Evolutionary conservation across 2,329 filamentous ascomycete species (phyloP).

Genomic region (Parastagonospora nodorum): DNA sequence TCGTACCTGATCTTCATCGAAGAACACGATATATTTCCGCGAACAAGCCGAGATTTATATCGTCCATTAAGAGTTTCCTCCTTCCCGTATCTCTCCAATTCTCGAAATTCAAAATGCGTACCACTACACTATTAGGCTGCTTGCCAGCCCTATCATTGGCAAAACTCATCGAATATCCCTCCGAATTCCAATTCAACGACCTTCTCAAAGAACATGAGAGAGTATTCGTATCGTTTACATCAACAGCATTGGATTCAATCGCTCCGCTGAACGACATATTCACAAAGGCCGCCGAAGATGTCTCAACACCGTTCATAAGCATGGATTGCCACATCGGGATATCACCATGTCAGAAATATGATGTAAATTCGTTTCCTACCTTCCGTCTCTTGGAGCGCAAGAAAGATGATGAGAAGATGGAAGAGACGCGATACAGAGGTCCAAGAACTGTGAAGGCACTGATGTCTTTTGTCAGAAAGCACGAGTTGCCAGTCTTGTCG

Average conservation of each 20-base stretch:
- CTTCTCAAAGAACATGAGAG: slow-evolving; percentile 7
- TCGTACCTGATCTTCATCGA: slow-evolving; percentile 3
- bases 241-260: slow-evolving; percentile 8
- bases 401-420: neutral
- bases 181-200: slow-evolving; percentile 11
- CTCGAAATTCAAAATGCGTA: slow-evolving; percentile 1
- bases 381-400: slow-evolving; percentile 18
- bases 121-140: neutral
- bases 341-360: slow-evolving; percentile 22
- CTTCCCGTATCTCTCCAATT: too few species aligned
- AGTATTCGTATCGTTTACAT: slow-evolving; percentile 24
- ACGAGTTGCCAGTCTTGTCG: slow-evolving; percentile 13
- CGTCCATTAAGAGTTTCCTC: too few species aligned
- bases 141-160: neutral
- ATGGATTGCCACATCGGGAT: slow-evolving; percentile 25
- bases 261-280: slow-evolving; percentile 17
- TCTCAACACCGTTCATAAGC: slow-evolving; percentile 13
- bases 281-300: slow-evolving; percentile 1
- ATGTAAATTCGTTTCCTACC: slow-evolving; percentile 29
- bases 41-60: too few species aligned
- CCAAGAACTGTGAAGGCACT: slow-evolving; percentile 14
- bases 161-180: slow-evolving; percentile 6
- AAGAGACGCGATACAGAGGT: slow-evolving; percentile 21
- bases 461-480: slow-evolving; percentile 15
- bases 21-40: neutral